Conservation (phyloP, 305 asterid species). For the Solanum hybrid region DNA sequence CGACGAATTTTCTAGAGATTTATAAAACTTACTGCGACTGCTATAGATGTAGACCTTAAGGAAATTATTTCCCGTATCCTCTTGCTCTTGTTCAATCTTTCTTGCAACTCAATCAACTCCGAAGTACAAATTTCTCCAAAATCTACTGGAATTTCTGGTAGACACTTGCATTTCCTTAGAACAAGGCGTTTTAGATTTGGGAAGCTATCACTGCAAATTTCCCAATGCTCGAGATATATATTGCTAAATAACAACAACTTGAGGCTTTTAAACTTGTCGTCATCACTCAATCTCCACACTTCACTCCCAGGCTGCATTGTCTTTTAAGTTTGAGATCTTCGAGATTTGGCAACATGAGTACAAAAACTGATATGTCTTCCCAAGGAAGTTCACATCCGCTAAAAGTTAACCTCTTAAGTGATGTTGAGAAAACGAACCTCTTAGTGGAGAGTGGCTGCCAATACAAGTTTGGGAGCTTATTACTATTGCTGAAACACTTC, state of each 20-base stretch:
- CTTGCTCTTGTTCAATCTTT: no score
- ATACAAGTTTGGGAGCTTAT: background rate
- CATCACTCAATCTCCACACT: background rate
- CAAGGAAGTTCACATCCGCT: background rate
- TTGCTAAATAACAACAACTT: no score
- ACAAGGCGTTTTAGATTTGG: background rate
- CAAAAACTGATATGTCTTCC: background rate
- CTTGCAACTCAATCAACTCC: background rate
- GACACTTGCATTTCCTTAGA: background rate
- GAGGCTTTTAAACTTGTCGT: background rate
- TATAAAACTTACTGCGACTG: no score
- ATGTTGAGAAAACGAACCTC: background rate
- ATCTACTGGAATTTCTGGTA: background rate
- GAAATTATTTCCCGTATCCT: no score
- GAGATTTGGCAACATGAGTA: background rate
- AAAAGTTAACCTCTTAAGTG: conserved; percentile 1
- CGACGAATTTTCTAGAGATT: no score
- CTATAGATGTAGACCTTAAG: no score
- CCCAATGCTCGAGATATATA: no score
- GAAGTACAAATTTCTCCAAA: background rate
- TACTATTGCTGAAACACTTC: background rate
- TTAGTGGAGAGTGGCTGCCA: background rate
- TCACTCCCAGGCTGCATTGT: background rate
- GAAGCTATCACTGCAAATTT: background rate
- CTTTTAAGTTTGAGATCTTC: conserved; percentile 1